Evolutionary conservation across 2,329 filamentous ascomycete genomes (phyloP).

Genomic region (Paracamarosporium sp.): DNA sequence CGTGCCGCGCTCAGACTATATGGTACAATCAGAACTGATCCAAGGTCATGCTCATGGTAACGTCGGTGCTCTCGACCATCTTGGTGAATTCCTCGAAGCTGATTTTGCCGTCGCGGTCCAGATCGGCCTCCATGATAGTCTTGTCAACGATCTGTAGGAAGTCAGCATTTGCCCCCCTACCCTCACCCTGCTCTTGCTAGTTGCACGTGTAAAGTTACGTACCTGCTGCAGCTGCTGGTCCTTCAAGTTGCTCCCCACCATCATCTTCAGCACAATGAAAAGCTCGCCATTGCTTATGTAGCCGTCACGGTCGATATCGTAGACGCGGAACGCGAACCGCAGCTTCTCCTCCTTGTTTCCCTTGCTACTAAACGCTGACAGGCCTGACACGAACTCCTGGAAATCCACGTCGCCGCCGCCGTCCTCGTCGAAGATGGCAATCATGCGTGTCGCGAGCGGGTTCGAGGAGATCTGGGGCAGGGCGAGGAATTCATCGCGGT

Average conservation of each 20-base stretch:
- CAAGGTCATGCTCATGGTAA: slow-evolving; percentile 72
- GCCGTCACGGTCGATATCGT: slow-evolving; percentile 98
- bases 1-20: slow-evolving; percentile 19
- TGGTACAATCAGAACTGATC: slow-evolving; percentile 54
- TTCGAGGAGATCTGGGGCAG: slow-evolving; percentile 98
- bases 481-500: slow-evolving; percentile 96
- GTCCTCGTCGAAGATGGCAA: slow-evolving; percentile 98
- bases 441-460: slow-evolving; percentile 97
- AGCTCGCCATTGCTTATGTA: slow-evolving; percentile 99
- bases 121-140: slow-evolving; percentile 99
- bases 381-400: slow-evolving; percentile 95
- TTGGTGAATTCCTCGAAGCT: slow-evolving; percentile 98
- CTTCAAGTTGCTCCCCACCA: slow-evolving; percentile 99
- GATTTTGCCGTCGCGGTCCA: slow-evolving; percentile 95
- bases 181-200: background rate
- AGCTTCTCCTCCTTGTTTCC: slow-evolving; percentile 99
- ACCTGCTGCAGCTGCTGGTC: slow-evolving; percentile 95
- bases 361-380: slow-evolving; percentile 95
- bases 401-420: slow-evolving; percentile 98
- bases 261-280: slow-evolving; percentile 99
- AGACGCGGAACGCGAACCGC: slow-evolving; percentile 97
- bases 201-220: slow-evolving; percentile 6
- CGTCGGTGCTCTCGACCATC: slow-evolving; percentile 95
- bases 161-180: slow-evolving; percentile 15
- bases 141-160: slow-evolving; percentile 90